Evolutionary conservation across 257 asterid genomes (phyloP), one percentile per base, ranked within the genome.

Genomic region (Euphrasia confusa): DNA sequence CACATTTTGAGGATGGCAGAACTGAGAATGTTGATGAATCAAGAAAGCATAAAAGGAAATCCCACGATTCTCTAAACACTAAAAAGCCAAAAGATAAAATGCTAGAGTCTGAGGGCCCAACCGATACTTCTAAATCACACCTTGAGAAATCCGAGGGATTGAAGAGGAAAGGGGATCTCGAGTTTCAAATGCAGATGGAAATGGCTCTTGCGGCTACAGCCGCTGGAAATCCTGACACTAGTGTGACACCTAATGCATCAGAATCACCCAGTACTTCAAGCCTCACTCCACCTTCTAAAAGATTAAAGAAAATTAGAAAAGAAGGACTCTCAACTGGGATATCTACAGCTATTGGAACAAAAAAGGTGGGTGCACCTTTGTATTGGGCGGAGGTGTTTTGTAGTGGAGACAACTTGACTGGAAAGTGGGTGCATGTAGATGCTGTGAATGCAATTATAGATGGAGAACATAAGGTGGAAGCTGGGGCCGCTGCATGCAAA

Each of bases 361-460:
- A 71, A 72, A 89, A 87, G 78, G 83, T 80, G 58, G 97, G 99
- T 35, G 97, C 99, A 65, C 99, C 97, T 17, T 80, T 93, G 60
- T 85, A 81, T 75, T 93, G 99, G 99, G 95, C 96, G 12, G 99
- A 93, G 74, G 95, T 89, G 44, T 93, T 84, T 61, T 93, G 96
- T 53, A 55, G 80, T 54, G 95, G 99, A 47, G 99, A 93, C 72
- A 82, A 86, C 72, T 65, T 83, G 84, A 80, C 95, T 1, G 99
- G 99, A 57, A 89, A 81, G 70, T 93, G 99, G 99, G 96, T 93
- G 70, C 99, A 89, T 71, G 76, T 89, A 52, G 99, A 93, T 72
- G 93, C 77, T 42, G 86, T 83, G 65, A 93, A 87, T 72, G 84
- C 91, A 58, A 82, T 87, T 73, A 62, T 79, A 49, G 95, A 93